Evolutionary conservation across 768 basidiomycete species (phyloP).

Genomic region (Suillus fuscotomentosus): DNA sequence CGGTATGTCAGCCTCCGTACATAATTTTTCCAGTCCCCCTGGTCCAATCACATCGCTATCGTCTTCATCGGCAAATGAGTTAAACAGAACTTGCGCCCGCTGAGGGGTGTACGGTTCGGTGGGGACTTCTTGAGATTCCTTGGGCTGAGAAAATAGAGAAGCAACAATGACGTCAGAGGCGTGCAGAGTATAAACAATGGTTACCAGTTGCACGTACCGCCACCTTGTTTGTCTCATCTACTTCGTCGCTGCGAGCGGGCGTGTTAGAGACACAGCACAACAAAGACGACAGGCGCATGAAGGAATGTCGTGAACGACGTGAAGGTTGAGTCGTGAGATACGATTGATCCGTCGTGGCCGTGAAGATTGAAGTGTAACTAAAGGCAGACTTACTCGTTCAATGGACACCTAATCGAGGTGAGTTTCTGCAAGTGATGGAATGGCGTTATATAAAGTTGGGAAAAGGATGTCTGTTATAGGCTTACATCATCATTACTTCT

Average conservation of each 20-base stretch:
- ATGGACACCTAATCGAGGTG: slow-evolving; percentile 20
- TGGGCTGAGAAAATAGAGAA: background rate
- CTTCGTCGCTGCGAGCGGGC: slow-evolving; percentile 50
- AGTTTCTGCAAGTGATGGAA: slow-evolving; percentile 22
- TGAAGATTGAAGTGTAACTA: slow-evolving; percentile 14
- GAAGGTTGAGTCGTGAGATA: slow-evolving; percentile 6
- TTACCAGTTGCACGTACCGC: slow-evolving; percentile 23
- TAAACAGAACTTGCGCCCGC: slow-evolving; percentile 57
- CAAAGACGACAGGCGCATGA: slow-evolving; percentile 62
- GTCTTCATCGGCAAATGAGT: slow-evolving; percentile 57
- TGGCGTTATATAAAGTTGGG: slow-evolving; percentile 13
- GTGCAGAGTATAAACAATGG: slow-evolving; percentile 17
- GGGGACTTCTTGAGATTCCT: slow-evolving; percentile 8
- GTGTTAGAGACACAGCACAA: slow-evolving; percentile 64
- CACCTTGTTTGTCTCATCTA: slow-evolving; percentile 31
- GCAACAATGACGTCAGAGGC: slow-evolving; percentile 11
- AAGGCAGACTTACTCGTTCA: slow-evolving; percentile 31
- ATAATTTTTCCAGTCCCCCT: slow-evolving; percentile 71
- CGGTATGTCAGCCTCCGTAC: slow-evolving; percentile 65
- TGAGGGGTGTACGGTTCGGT: slow-evolving; percentile 45
- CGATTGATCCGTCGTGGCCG: slow-evolving; percentile 12
- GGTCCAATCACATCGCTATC: slow-evolving; percentile 55
- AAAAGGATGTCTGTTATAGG: slow-evolving; percentile 10
- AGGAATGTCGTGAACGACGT: slow-evolving; percentile 28
- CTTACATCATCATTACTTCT: slow-evolving; percentile 35